Conservation (phyloP, 495 filamentous ascomycete species). For the Penicillium bialowiezense region DNA sequence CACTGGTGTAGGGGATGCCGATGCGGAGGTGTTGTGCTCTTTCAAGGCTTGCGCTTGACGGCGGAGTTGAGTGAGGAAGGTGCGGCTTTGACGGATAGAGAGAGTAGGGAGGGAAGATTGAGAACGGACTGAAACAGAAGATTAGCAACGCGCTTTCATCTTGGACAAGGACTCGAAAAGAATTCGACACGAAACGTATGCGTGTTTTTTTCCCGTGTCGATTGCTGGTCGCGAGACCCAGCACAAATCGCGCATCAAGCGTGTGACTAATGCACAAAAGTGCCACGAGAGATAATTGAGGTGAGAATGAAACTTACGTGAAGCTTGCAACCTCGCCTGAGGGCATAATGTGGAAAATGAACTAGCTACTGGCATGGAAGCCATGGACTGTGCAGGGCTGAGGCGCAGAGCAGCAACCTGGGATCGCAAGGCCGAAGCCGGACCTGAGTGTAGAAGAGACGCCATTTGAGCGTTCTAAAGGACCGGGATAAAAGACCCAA, state of each 20-base stretch:
- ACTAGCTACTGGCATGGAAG: constrained; percentile 34
- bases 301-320: constrained; percentile 28
- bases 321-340: constrained; percentile 23
- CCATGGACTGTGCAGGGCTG: constrained; percentile 25
- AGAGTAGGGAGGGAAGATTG: constrained; percentile 18
- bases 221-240: neutral
- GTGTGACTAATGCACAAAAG: no score
- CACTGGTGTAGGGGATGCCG: constrained; percentile 23
- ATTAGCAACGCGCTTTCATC: neutral
- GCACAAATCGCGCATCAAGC: neutral
- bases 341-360: constrained; percentile 33
- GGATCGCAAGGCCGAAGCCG: constrained; percentile 37
- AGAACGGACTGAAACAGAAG: constrained; percentile 19
- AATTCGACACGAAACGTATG: neutral
- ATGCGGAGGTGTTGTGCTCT: constrained; percentile 28
- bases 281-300: neutral
- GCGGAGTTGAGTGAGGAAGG: constrained; percentile 42
- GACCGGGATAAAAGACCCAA: constrained; percentile 5
- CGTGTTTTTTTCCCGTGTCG: neutral
- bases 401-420: constrained; percentile 31
- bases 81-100: constrained; percentile 33
- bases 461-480: constrained; percentile 29
- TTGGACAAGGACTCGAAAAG: neutral
- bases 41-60: constrained; percentile 39
- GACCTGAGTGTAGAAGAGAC: constrained; percentile 31